Evolutionary conservation across 306 rosid species (phyloP).

Genomic region (Prinsepia uniflora): DNA sequence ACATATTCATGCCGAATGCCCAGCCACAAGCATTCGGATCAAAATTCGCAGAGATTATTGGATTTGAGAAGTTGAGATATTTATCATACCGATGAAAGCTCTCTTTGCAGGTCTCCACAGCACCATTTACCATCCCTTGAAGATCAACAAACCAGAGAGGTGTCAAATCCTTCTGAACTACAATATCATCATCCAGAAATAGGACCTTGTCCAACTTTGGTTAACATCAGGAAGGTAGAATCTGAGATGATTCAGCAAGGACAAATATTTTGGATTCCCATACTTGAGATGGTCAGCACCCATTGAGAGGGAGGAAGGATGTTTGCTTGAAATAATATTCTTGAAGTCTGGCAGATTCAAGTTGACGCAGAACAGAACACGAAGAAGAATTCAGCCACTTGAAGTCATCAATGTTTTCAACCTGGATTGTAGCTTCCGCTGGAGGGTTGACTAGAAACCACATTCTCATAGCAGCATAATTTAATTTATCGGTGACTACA

Average conservation of each 20-base stretch:
- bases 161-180: conserved; percentile 90
- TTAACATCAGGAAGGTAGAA: conserved; percentile 94
- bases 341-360: conserved; percentile 84
- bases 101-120: conserved; percentile 99
- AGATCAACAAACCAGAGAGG: conserved; percentile 87
- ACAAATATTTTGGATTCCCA: conserved; percentile 90
- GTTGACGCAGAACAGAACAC: conserved; percentile 94
- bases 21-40: conserved; percentile 96
- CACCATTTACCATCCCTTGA: conserved; percentile 92
- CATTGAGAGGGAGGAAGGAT: conserved; percentile 78
- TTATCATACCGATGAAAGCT: conserved; percentile 98
- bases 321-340: conserved; percentile 94
- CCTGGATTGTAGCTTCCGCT: conserved; percentile 61
- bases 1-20: conserved; percentile 97
- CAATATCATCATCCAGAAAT: conserved; percentile 94
- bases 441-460: conserved; percentile 93
- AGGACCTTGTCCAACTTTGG: conserved; percentile 88
- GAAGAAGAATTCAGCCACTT: conserved; percentile 97
- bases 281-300: conserved; percentile 88
- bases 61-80: conserved; percentile 91
- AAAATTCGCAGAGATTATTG: conserved; percentile 70
- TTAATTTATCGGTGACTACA: conserved; percentile 86
- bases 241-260: conserved; percentile 92
- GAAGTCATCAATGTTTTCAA: conserved; percentile 85
- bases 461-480: conserved; percentile 88